These are phyloP conservation scores for Sporothrix pallida DNA, from an alignment of 2,329 filamentous ascomycete genomes.

Conservation along the genomic window DNA sequence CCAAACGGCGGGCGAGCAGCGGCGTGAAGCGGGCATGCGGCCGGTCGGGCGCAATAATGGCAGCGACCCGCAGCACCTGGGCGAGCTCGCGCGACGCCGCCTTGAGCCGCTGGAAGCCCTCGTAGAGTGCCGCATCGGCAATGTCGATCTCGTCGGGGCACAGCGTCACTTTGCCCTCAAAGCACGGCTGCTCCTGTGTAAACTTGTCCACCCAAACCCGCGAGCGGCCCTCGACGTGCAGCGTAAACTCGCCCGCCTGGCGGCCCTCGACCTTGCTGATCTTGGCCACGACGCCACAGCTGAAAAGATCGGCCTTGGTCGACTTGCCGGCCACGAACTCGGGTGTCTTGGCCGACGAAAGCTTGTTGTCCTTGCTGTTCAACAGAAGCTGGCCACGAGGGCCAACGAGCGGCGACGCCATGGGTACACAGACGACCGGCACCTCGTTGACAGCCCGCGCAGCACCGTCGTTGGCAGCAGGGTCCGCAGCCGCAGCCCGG, in stretches of 20 bases:
- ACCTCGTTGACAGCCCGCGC: slow-evolving; percentile 69
- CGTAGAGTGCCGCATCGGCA: slow-evolving; percentile 66
- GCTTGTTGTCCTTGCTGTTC: slow-evolving; percentile 48
- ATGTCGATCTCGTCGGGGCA: slow-evolving; percentile 66
- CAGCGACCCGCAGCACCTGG: slow-evolving; percentile 80
- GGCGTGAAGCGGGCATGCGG: slow-evolving; percentile 73
- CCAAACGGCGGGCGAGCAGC: slow-evolving; percentile 82
- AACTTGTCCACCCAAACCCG: slow-evolving; percentile 78
- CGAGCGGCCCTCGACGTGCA: slow-evolving; percentile 84
- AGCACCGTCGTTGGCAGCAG: slow-evolving; percentile 61
- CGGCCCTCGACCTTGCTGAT: slow-evolving; percentile 79
- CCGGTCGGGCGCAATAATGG: slow-evolving; percentile 75
- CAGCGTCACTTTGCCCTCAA: slow-evolving; percentile 78
- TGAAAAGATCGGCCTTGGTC: slow-evolving; percentile 76
- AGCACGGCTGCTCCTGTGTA: slow-evolving; percentile 79
- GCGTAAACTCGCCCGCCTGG: slow-evolving; percentile 74
- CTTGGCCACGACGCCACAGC: slow-evolving; percentile 80
- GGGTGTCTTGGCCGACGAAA: slow-evolving; percentile 47
- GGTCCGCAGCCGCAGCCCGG: slow-evolving; percentile 58
- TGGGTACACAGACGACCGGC: slow-evolving; percentile 84
- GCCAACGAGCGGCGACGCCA: slow-evolving; percentile 76
- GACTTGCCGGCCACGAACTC: slow-evolving; percentile 64
- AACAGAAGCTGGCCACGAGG: slow-evolving; percentile 77
- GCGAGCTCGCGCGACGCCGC: slow-evolving; percentile 84
- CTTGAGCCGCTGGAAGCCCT: slow-evolving; percentile 81